Base-by-base conservation (phyloP, 2,329 filamentous ascomycete species). In the Neoscytalidium dimidiatum region DNA sequence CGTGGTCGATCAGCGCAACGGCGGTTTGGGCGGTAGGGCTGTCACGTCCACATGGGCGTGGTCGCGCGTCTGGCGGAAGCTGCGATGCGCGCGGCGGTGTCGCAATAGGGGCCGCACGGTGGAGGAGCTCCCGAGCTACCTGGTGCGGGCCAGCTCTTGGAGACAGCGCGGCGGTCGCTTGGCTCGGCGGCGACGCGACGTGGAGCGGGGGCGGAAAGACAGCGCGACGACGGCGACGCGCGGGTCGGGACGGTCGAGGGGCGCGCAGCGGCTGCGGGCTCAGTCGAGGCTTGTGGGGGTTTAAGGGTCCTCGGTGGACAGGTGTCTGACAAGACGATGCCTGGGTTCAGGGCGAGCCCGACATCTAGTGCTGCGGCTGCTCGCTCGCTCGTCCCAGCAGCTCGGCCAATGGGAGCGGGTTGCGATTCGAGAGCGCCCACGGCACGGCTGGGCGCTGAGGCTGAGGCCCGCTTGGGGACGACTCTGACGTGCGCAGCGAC, bases 41-140 rank as follows among this genome's bases (percentile, higher is more conserved):
- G 46, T 6, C 7, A 23, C 21, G 60, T 56, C 38, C 35, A 46
- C 61, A 53, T 64, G 48, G 61, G 48, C 35, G 26, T 44, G 23
- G 28, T n/a, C 49, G 38, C 23, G 61, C 35, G 33, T 31, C 44
- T 21, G 29, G 21, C 58, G 41, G 19, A n/a, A 23, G 52, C 52
- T 21, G 33, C 21, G 38, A 33, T 23, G 56, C 21, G 41, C 41
- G 26, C 56, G 33, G 21, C 21, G 56, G 56, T 48, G 56, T 60
- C 38, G 56, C 56, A 60, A 60, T 44, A 60, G 56, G 56, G 56
- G 56, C 56, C 56, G 56, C 56, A 60, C 56, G 56, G 56, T 31
- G 56, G 56, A 60, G 26, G 56, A 60, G 56, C 56, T 60, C 41
- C 38, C 56, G 28, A 60, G 56, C 56, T 60, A 48, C 41, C 56